Evolutionary conservation across 306 rosid species (phyloP).

Genomic region (Nissolia schottii): DNA sequence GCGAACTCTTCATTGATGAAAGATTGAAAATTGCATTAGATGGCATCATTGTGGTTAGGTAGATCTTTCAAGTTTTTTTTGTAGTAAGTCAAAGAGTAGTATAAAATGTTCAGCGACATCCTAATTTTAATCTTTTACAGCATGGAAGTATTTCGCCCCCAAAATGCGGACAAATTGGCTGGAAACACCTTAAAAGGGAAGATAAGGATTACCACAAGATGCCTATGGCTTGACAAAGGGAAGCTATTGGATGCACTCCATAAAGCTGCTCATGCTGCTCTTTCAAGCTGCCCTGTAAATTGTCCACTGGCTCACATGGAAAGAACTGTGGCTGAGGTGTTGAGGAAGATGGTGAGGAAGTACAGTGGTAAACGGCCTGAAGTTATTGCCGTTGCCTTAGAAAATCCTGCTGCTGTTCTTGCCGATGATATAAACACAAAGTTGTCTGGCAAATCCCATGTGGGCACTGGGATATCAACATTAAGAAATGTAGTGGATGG

Average conservation of each 20-base stretch:
- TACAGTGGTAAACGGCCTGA: slow-evolving; percentile 96
- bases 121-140: slow-evolving; percentile 44
- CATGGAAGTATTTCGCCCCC: slow-evolving; percentile 92
- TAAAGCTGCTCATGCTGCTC: slow-evolving; percentile 93
- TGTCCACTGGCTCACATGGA: slow-evolving; percentile 84
- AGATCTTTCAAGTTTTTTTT: slow-evolving; percentile 32
- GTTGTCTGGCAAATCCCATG: slow-evolving; percentile 70
- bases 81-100: slow-evolving; percentile 2
- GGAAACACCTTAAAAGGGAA: slow-evolving; percentile 74
- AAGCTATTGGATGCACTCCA: slow-evolving; percentile 89
- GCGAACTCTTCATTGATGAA: slow-evolving; percentile 88
- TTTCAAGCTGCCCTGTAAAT: slow-evolving; percentile 82
- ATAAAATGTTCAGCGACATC: slow-evolving; percentile 19
- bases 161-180: slow-evolving; percentile 39
- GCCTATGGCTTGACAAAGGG: slow-evolving; percentile 98
- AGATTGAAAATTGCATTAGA: slow-evolving; percentile 88
- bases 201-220: slow-evolving; percentile 86
- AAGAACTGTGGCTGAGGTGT: slow-evolving; percentile 86
- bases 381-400: slow-evolving; percentile 82
- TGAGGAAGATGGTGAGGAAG: slow-evolving; percentile 95
- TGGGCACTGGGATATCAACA: slow-evolving; percentile 43
- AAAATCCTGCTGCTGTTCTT: slow-evolving; percentile 73
- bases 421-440: slow-evolving; percentile 61
- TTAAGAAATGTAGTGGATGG: slow-evolving; percentile 48
- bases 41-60: slow-evolving; percentile 98